Evolutionary conservation across 352 stramenopile species (phyloP).

Genomic region (Blastocystis hominis): DNA sequence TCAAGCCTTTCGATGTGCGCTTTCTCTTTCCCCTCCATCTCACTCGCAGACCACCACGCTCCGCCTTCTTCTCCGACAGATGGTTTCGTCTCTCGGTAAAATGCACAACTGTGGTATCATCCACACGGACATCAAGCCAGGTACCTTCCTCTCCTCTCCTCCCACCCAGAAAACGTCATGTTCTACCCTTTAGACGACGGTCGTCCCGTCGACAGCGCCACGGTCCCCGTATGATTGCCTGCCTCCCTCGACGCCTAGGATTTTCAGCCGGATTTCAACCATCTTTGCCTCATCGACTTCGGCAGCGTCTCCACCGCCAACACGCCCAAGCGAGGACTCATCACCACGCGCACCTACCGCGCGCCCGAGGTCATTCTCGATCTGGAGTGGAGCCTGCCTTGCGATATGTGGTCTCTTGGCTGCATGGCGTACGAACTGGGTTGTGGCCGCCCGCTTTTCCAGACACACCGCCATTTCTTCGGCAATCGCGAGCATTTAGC

Average conservation of each 20-base stretch:
- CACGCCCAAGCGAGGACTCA: conserved; percentile 64
- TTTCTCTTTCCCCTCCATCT: background rate
- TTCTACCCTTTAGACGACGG: conserved; percentile 22
- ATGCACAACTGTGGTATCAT: conserved; percentile 57
- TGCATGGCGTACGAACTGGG: conserved; percentile 91
- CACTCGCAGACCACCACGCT: conserved; percentile 31
- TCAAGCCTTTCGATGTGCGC: conserved; percentile 42
- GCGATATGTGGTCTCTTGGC: conserved; percentile 92
- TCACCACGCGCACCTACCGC: conserved; percentile 96
- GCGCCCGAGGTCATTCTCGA: conserved; percentile 92
- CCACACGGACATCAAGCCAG: conserved; percentile 58
- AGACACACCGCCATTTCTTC: conserved; percentile 58
- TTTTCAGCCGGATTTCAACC: conserved; percentile 19
- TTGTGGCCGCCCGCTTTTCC: conserved; percentile 52
- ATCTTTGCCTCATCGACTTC: conserved; percentile 58
- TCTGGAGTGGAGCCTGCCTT: conserved; percentile 88
- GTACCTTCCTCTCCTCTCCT: background rate
- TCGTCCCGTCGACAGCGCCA: background rate
- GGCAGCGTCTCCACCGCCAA: conserved; percentile 30
- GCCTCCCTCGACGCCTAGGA: background rate
- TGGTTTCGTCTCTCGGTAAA: conserved; percentile 22
- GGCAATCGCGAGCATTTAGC: conserved; percentile 52
- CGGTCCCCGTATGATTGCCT: background rate
- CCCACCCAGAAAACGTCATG: conserved; percentile 48
- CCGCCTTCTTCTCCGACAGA: conserved; percentile 26